phyloP scores from a whole-genome alignment of 805 yeast species.

The Ogataea haglerorum region DNA sequence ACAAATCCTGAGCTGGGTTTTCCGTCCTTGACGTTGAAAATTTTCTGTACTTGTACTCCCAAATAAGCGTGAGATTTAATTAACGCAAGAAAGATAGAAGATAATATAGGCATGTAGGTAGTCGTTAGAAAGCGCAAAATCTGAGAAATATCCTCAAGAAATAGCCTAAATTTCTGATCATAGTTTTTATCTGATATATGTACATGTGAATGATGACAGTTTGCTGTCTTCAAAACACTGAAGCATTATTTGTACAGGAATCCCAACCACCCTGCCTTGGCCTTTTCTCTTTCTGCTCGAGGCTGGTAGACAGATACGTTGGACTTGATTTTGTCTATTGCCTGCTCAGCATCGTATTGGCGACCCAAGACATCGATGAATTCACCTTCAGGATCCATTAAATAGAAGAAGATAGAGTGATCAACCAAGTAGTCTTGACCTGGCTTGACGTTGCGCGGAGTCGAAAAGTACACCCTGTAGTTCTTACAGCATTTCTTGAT shows the following conservation, averaged over 20 bases:
- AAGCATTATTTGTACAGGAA: conserved; percentile 45
- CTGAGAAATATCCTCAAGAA: too few species aligned
- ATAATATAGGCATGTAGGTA: too few species aligned
- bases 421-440: conserved; percentile 97
- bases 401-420: conserved; percentile 93
- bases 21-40: too few species aligned
- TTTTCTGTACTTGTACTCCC: too few species aligned
- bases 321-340: conserved; percentile 69
- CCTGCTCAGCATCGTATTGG: conserved; percentile 76
- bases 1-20: too few species aligned
- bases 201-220: neutral
- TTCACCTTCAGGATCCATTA: conserved; percentile 98
- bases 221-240: neutral
- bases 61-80: too few species aligned
- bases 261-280: conserved; percentile 58
- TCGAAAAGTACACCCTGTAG: conserved; percentile 94
- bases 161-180: too few species aligned
- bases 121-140: too few species aligned
- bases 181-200: neutral
- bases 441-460: conserved; percentile 89
- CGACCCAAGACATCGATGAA: conserved; percentile 94
- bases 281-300: conserved; percentile 60
- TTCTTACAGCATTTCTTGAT: conserved; percentile 83
- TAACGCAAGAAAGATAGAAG: too few species aligned
- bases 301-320: conserved; percentile 78